Evolutionary conservation across 1,284 basidiomycete genomes (phyloP), one percentile per base, ranked within the genome.

Genomic region (Termitomyces sp.): DNA sequence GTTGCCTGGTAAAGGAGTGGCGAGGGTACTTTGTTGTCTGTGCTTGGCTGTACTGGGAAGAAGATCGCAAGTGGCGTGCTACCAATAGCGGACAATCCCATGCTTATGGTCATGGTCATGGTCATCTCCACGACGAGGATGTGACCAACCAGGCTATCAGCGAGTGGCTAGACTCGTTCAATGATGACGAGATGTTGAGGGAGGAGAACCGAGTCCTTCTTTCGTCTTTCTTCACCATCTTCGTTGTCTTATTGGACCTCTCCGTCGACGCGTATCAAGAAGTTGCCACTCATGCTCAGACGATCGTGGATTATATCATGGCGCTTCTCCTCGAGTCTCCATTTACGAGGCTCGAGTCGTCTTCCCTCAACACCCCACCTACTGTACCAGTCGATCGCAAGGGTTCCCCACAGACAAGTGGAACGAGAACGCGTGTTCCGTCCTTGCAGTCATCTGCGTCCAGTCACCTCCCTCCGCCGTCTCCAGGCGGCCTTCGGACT

Each of bases 11-110:
- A 13, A 90, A 93, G 66, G 94, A 97, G 69, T 98, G 95, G 91
- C 77, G 93, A 55, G 95, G 96, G 9, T 93, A 93, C 74, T 94
- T 98, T 62, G 91, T 96, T 44, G 84, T 95, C 31, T 96, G 95
- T 51, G 94, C 96, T 0, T 98, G 96, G 93, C 73, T 93, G 24
- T 94, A 95, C 72, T 93, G 91, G 85, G 90, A 96, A 66, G 90
- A 93, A 66, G 85, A 90, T 59, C 73, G 83, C 57, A 75, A 80
- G 62, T 80, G 83, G 78, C 72, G 75, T 52, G 59, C 69, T 35
- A 66, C 65, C 37, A 53, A 63, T 7, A 67, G 65, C 34, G 63
- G 66, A n/a, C 63, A 67, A 24, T 64, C 67, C 56, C 72, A 73
- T 24, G 21, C 21, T 24, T 24, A 24, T 5, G 21, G 3, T 24